These are phyloP conservation scores for Neofusicoccum cordaticola DNA, from an alignment of 2,329 filamentous ascomycete genomes.

Conservation along the genomic window DNA sequence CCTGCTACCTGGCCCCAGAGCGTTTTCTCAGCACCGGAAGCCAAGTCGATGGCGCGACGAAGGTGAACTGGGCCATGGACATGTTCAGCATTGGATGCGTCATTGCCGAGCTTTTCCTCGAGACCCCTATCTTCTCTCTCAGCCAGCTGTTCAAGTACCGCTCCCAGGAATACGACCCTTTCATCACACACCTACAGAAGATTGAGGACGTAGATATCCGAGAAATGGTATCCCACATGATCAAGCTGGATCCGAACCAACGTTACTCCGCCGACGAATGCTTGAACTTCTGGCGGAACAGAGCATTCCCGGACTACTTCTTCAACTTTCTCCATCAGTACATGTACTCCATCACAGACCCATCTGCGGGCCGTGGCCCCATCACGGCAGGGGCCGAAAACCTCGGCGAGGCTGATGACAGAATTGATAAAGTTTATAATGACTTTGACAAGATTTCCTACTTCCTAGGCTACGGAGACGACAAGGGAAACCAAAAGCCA, in stretches of 20 bases:
- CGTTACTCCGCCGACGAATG: conserved; percentile 94
- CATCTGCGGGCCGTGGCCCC: conserved; percentile 72
- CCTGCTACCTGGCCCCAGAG: conserved; percentile 93
- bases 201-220: conserved; percentile 85
- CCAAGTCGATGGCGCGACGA: conserved; percentile 61
- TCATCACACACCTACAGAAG: conserved; percentile 73
- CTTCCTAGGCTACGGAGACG: conserved; percentile 74
- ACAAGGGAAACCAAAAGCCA: conserved; percentile 38
- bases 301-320: conserved; percentile 94
- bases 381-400: conserved; percentile 68
- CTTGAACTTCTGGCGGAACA: conserved; percentile 84
- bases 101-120: conserved; percentile 92
- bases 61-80: conserved; percentile 90
- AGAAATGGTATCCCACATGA: conserved; percentile 92
- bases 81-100: conserved; percentile 96
- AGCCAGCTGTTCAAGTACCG: conserved; percentile 95
- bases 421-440: conserved; percentile 87
- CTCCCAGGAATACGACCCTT: conserved; percentile 86
- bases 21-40: conserved; percentile 75
- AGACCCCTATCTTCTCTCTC: conserved; percentile 94
- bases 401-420: conserved; percentile 82
- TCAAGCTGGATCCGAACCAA: conserved; percentile 86
- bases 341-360: conserved; percentile 92
- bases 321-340: conserved; percentile 97
- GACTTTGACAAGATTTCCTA: conserved; percentile 99